Evolutionary conservation across 2,329 filamentous ascomycete genomes (phyloP).

Genomic region (Epichloe hybrida): DNA sequence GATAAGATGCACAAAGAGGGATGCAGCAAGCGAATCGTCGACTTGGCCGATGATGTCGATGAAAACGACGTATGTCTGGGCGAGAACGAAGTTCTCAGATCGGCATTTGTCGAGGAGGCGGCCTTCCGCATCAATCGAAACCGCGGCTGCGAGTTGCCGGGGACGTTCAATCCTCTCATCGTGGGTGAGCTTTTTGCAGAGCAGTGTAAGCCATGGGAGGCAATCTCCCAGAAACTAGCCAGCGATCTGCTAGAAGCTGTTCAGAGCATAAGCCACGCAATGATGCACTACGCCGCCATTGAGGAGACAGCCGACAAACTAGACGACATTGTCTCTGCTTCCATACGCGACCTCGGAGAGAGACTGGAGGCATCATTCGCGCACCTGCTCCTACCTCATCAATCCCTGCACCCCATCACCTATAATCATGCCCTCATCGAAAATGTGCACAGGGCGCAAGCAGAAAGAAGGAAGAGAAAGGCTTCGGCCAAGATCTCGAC

Average conservation of each 20-base stretch:
- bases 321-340: conserved; percentile 7
- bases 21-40: conserved; percentile 17
- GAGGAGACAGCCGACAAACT: conserved; percentile 7
- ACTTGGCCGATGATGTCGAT: conserved; percentile 13
- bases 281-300: conserved; percentile 9
- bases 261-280: not conserved
- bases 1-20: conserved; percentile 28
- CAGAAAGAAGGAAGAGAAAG: conserved; percentile 1
- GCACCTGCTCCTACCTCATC: conserved; percentile 32
- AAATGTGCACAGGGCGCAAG: conserved; percentile 18
- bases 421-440: conserved; percentile 36
- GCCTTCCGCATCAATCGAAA: conserved; percentile 9
- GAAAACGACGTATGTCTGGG: not conserved
- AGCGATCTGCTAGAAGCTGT: conserved; percentile 6
- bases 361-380: conserved; percentile 25
- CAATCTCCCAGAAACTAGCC: conserved; percentile 20
- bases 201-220: conserved; percentile 41
- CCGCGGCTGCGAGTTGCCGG: conserved; percentile 39
- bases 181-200: conserved; percentile 47
- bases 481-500: conserved; percentile 5
- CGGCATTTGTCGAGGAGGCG: conserved; percentile 10
- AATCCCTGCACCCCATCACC: conserved; percentile 33
- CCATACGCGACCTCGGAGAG: conserved; percentile 7
- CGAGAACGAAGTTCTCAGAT: conserved; percentile 1
- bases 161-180: conserved; percentile 45